Base-by-base conservation (phyloP, 306 rosid genomes). In the Inga laurina region DNA sequence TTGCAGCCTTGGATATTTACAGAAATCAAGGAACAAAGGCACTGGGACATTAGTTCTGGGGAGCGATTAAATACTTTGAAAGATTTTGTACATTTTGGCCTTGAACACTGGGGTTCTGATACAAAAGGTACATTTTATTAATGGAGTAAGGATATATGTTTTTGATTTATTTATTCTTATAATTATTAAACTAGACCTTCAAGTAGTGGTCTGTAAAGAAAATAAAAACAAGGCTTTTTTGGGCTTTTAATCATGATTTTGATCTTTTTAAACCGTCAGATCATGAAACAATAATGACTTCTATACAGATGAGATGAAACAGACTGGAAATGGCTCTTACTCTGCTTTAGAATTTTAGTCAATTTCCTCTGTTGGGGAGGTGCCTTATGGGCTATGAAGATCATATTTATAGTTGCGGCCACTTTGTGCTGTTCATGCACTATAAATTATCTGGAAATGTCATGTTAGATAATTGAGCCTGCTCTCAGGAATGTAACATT, bases 71-170 rank as follows among this genome's bases (percentile, higher is more conserved):
- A 90, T 82, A 88, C 93, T 87, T 78, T 93, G 81, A 96, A 89
- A 81, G 88, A 96, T 79, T 96, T 90, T 86, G 98, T 86, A 66
- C 89, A 79, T 61, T 89, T 89, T 88, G 99, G 99, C 67, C 99
- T 96, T 71, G 86, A 93, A 73, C 98, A 93, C 76, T 93, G 98
- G 99, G 99, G 98, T 52, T 96, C 99, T 70, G 97, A 96, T 87
- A 87, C 92, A 3, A 96, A 96, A 96, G 99, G 99, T 96, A 75
- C 72, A 34, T 54, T 24, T 62, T 34, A 43, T 41, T 49, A 10
- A 64, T 68, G 76, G 57, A 61, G 65, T 51, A 52, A 15, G n/a
- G n/a, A 71, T 83, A 69, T 30, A 41, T 67, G 76, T 34, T 72
- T 73, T 69, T 52, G 72, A 70, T 70, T 65, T 64, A n/a, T 67